Evolutionary conservation across 2,329 filamentous ascomycete genomes (phyloP), one percentile per base, ranked within the genome.

Genomic region (Colletotrichum acutatum): DNA sequence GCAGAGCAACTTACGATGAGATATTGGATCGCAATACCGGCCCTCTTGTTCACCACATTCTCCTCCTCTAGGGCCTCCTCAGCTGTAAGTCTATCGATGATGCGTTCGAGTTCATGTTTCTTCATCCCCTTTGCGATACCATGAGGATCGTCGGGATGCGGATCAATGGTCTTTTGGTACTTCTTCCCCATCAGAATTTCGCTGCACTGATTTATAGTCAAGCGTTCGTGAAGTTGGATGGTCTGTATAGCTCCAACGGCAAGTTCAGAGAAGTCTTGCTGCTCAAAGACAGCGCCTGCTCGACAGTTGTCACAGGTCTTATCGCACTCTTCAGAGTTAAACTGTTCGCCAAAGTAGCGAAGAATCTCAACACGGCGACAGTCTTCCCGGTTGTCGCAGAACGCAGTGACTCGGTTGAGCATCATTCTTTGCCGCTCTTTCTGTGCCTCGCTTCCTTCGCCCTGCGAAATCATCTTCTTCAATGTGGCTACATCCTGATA

Each of bases 291-390:
- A 58, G 90, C 86, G 28, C 90, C 91, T 3, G 92, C 94, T 75
- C 88, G 90, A 86, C 97, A 99, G 80, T 98, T 98, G 84, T 99
- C 97, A 82, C 97, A 99, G 1, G 88, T 89, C 63, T 89, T 87
- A 61, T 90, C 86, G 82, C 97, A 99, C 64, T 94, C 88, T 14
- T 90, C 88, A 49, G 87, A 86, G 64, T 90, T 85, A 80, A 98
- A 99, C 1, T 87, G 86, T 82, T 99, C 97, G 70, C 93, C 95
- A 85, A 99, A 99, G 82, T 99, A 99, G n/a, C 90, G 90, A 42
- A 99, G 90, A 19, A 99, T 92, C 81, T 97, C 94, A 1, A 93
- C 92, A 73, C 97, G 90, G 74, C 97, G 92, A 80, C 97, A 99
- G 77, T 98, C 95, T 67, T 90, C 92, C 77, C 90, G 90, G 82